Percentiles rank a stretch among this genome's conserved stretches.
Conservation (phyloP, 345 rosid genomes). For the Pugionium cornutum region DNA sequence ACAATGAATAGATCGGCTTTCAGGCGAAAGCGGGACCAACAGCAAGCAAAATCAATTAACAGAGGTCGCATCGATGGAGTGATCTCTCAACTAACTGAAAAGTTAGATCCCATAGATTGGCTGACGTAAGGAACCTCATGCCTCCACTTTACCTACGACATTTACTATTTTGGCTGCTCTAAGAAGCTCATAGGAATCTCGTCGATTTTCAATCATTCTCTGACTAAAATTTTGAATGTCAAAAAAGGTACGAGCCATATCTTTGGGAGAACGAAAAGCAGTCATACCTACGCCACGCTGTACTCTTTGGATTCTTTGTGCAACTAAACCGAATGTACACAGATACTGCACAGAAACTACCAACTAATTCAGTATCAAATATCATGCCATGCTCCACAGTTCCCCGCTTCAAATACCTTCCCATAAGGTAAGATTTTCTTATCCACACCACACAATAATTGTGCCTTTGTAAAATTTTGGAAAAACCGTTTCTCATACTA, state of each 20-base stretch:
- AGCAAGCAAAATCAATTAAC: slow-evolving; percentile 49
- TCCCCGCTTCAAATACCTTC: slow-evolving; percentile 97
- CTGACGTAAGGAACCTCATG: slow-evolving; percentile 67
- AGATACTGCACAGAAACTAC: slow-evolving; percentile 82
- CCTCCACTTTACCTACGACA: slow-evolving; percentile 4
- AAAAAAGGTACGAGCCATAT: slow-evolving; percentile 82
- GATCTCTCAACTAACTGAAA: slow-evolving; percentile 58
- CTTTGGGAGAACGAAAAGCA: slow-evolving; percentile 95
- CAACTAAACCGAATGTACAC: slow-evolving; percentile 91
- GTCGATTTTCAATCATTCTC: not conserved
- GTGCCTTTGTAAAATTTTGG: slow-evolving; percentile 6
- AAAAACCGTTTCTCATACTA: slow-evolving; percentile 13
- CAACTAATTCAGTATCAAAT: slow-evolving; percentile 88
- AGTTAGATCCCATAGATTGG: slow-evolving; percentile 98
- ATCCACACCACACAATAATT: slow-evolving; percentile 1
- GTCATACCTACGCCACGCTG: slow-evolving; percentile 88
- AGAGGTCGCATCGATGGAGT: slow-evolving; percentile 63
- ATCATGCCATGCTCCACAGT: slow-evolving; percentile 90
- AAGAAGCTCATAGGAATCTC: slow-evolving; percentile 14
- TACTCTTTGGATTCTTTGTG: slow-evolving; percentile 97
- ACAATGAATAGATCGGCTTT: slow-evolving; percentile 55
- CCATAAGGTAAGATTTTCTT: slow-evolving; percentile 66
- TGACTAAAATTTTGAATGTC: slow-evolving; percentile 26
- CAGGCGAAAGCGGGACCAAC: slow-evolving; percentile 70
- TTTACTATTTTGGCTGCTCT: slow-evolving; percentile 9